These are phyloP conservation scores for Pelargonium cotyledonis DNA, from an alignment of 441 rosid species.

Conservation along the genomic window DNA sequence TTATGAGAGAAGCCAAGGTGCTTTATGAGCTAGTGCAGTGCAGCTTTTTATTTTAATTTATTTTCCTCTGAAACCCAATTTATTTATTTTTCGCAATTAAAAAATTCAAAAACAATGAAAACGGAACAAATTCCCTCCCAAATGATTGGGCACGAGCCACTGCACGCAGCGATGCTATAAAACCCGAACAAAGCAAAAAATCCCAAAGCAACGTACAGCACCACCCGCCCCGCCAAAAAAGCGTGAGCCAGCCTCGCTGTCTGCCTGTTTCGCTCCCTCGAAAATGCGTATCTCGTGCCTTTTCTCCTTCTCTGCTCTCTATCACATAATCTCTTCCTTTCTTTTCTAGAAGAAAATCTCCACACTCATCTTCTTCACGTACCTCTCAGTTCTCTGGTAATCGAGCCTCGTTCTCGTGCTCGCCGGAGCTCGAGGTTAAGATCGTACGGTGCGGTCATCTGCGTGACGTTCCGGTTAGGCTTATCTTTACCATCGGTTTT, in stretches of 20 bases:
- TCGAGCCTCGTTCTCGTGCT: not conserved
- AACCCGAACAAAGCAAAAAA: too few species aligned
- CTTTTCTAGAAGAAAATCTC: not conserved
- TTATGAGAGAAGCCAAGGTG: too few species aligned
- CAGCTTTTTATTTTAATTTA: too few species aligned
- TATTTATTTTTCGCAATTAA: not conserved
- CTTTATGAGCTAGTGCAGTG: too few species aligned
- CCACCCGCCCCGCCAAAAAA: slow-evolving; percentile 7
- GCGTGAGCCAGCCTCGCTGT: slow-evolving; percentile 4
- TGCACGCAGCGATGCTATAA: not conserved
- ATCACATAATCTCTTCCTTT: not conserved
- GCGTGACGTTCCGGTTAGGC: not conserved
- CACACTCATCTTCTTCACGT: not conserved
- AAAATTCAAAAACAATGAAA: not conserved
- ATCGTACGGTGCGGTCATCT: not conserved
- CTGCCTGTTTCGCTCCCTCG: slow-evolving; percentile 1
- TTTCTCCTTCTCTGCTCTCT: not conserved
- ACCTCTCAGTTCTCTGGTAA: not conserved
- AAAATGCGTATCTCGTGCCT: slow-evolving; percentile 3
- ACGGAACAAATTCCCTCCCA: slow-evolving; percentile 9
- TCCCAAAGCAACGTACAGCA: not conserved
- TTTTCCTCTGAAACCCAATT: too few species aligned
- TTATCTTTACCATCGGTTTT: not conserved
- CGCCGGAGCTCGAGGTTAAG: not conserved
- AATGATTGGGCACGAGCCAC: slow-evolving; percentile 4